Evolutionary conservation across 192 early-diverging fungal genomes (phyloP), one percentile per base, ranked within the genome.

Genomic region (Coemansia biformis): DNA sequence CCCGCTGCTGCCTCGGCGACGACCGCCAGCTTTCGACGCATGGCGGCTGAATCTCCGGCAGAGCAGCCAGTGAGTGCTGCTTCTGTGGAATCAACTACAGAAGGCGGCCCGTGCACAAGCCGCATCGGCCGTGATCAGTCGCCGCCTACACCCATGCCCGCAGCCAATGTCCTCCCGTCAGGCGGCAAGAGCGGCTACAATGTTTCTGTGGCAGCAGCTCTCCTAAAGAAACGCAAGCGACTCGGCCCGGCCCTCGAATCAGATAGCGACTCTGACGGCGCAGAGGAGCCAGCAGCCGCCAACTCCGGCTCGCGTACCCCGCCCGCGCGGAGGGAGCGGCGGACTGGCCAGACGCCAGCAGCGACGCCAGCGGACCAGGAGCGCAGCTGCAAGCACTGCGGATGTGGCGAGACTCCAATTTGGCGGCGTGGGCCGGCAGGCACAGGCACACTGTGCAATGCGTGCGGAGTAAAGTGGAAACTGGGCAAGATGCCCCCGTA

Each of bases 391-490:
- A 57, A 67, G 4, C 83, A 86, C 53, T 88, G 86, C 48, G 62
- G 71, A 11, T 79, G 78, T 33, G 80, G 66, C 29, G 76, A 75
- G 10, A 88, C 86, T 6, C 86, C 86, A 9, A 88, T 88, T 70
- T 88, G 86, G 86, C 76, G 86, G 18, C 77, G 86, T 24, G 86
- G 86, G 3, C 86, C 86, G 0, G 58, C 76, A 15, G 86, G 86
- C 4, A 70, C 80, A 8, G 78, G 81, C 5, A 89, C 86, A 1
- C 66, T 89, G 5, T 89, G 86, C 47, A 89, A 89, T 57, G 85
- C 85, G 1, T 89, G 86, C 47, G 86, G 86, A 9, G 86, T 89
- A 10, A 87, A 87, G 48, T 89, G 86, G 86, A 87, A 86, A 42
- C 76, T 84, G 41, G 87, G 87, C 39, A 90, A 88, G 47, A 85